A percentile compares a stretch with the other conserved stretches of the same genome.
Evolutionary conservation across 176 grass and related monocot genomes (phyloP).

Genomic region (Avena atlantica): DNA sequence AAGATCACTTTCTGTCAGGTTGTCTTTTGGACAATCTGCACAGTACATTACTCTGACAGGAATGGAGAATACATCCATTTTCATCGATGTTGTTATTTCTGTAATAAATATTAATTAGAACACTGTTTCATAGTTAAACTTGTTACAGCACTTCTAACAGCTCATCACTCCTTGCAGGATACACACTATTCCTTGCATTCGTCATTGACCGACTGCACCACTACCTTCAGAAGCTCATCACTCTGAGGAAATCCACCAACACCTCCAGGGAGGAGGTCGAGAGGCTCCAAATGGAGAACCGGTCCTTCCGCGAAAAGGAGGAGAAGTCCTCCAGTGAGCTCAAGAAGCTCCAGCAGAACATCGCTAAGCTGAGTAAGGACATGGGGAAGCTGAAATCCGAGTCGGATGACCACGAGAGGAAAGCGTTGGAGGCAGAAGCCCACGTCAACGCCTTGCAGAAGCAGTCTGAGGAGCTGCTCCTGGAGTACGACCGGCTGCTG

Average conservation of each 20-base stretch:
- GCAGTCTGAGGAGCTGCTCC: constrained; percentile 79
- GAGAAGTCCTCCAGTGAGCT: constrained; percentile 54
- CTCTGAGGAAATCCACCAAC: constrained; percentile 55
- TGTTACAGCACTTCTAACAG: constrained; percentile 5
- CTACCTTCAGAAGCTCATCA: constrained; percentile 72
- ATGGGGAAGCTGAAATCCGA: constrained; percentile 71
- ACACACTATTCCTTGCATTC: constrained; percentile 77
- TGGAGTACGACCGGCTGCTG: constrained; percentile 82
- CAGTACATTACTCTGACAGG: background rate
- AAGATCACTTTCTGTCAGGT: background rate
- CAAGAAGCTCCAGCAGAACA: constrained; percentile 66
- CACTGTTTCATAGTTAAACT: background rate
- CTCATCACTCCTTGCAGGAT: constrained; percentile 55
- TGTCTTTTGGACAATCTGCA: background rate
- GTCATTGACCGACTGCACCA: constrained; percentile 86
- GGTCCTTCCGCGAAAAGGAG: constrained; percentile 61
- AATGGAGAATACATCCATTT: background rate
- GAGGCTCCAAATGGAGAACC: constrained; percentile 78
- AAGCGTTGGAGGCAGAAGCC: constrained; percentile 54
- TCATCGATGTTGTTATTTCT: background rate
- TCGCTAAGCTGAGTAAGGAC: constrained; percentile 56
- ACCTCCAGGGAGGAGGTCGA: constrained; percentile 75
- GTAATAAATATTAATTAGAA: background rate
- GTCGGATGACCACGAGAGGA: constrained; percentile 59
- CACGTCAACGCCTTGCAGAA: constrained; percentile 82